Base-by-base conservation (phyloP, 2,329 filamentous ascomycete genomes). In the Helotiales sp. region DNA sequence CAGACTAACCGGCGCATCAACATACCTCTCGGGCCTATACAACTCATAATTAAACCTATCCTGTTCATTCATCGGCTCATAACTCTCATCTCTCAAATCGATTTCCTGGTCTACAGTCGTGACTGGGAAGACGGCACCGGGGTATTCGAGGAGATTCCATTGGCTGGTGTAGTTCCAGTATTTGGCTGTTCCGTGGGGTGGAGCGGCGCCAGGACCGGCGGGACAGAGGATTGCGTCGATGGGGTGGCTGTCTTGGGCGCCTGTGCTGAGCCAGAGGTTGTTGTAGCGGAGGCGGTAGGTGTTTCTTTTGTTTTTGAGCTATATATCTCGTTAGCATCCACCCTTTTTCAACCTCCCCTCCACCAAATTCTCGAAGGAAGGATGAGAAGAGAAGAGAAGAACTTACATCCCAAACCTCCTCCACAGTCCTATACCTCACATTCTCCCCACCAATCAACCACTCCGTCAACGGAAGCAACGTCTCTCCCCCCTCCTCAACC, bases 101-200 rank as follows among this genome's bases (percentile, higher is more conserved):
- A 68, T 42, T 15, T 51, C 27, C 25, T 63, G 54, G 59, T 69
- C 55, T 38, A 70, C 61, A 36, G 57, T 70, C 1, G 67, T 72
- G 1, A 80, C 81, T 0, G 86, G 86, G 66, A 89, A 86, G 0
- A 83, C 78, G 2, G 80, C 72, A 12, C 77, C 79, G 0, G 86
- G 83, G 66, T 87, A 88, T 66, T 90, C 86, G 1, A 90, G 77
- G 40, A 89, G 66, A 67, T 90, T 90, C 84, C 85, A 89, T 58
- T 84, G 79, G 0, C 79, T 74, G 0, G 84, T 87, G 63, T 89
- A 90, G 0, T 78, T 78, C 84, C 85, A 89, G 74, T 68, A 86
- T 65, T 55, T 74, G 72, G 61, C 82, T 71, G 57, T 82, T 59
- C 51, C 71, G 62, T 60, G 74, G 75, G 52, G 78, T 73, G 77